phyloP scores from a whole-genome alignment of 768 basidiomycete genomes.

The Amanita molliuscula region DNA sequence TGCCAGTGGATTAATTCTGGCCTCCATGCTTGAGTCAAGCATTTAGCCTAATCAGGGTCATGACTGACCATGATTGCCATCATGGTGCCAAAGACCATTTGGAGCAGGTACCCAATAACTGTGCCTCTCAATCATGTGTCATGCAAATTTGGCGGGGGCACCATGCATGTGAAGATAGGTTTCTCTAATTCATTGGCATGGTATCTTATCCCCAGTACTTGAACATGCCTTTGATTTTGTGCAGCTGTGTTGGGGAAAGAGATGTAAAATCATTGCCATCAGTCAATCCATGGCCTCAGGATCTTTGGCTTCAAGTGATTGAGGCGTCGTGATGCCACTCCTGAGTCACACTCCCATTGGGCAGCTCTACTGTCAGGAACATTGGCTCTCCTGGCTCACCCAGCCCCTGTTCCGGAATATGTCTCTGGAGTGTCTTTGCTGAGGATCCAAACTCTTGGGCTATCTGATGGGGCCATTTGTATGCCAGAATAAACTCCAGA shows the following conservation, averaged over 20 bases:
- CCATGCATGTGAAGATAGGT: slow-evolving; percentile 10
- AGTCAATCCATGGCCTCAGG: slow-evolving; percentile 8
- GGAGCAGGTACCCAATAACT: slow-evolving; percentile 18
- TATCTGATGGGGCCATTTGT: not conserved
- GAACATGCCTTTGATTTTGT: slow-evolving; percentile 14
- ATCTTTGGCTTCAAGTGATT: not conserved
- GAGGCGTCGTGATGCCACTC: not conserved
- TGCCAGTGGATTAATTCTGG: slow-evolving; percentile 22
- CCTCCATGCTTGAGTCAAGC: not conserved
- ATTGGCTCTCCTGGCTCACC: slow-evolving; percentile 1
- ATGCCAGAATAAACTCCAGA: not conserved
- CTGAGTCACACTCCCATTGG: not conserved
- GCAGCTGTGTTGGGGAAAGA: slow-evolving; percentile 10
- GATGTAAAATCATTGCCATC: slow-evolving; percentile 4
- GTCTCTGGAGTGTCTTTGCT: not conserved
- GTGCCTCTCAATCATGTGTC: slow-evolving; percentile 10
- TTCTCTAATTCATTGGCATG: slow-evolving; percentile 8
- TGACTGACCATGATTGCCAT: slow-evolving; percentile 24
- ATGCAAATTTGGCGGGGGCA: slow-evolving; percentile 9
- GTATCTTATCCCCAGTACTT: slow-evolving; percentile 7
- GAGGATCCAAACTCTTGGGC: not conserved
- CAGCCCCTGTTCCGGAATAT: slow-evolving; percentile 9
- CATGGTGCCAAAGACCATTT: slow-evolving; percentile 25
- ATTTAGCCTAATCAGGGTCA: not conserved
- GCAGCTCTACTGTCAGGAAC: not conserved